Conservation (phyloP, 148 eudicot species). For the Cornus controversa region DNA sequence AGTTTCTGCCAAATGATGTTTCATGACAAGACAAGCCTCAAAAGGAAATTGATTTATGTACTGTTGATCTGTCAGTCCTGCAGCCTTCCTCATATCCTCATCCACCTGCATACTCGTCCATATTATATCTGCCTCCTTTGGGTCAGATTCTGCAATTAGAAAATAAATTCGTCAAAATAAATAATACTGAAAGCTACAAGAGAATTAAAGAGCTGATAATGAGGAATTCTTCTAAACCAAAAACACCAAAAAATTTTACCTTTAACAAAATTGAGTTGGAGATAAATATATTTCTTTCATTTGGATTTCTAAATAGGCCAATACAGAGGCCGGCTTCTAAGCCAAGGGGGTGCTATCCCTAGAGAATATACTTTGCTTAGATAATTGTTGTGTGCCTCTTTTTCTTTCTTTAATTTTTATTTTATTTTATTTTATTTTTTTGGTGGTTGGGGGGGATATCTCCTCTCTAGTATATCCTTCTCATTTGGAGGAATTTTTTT, state of each 20-base stretch:
- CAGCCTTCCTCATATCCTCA: constrained; percentile 78
- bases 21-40: constrained; percentile 98
- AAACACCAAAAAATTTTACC: neutral
- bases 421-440: too few relatives aligned
- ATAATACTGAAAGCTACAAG: neutral
- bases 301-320: too few relatives aligned
- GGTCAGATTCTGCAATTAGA: constrained; percentile 64
- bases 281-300: neutral
- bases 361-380: too few relatives aligned
- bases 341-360: neutral
- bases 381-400: too few relatives aligned
- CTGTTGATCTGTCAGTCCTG: constrained; percentile 80
- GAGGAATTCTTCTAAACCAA: neutral
- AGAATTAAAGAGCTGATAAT: neutral
- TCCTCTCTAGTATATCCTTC: too few relatives aligned
- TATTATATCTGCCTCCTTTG: constrained; percentile 90
- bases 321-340: too few relatives aligned
- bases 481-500: too few relatives aligned
- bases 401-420: too few relatives aligned
- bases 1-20: constrained; percentile 93
- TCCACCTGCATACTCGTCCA: constrained; percentile 97
- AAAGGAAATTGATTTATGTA: constrained; percentile 88
- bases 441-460: too few relatives aligned
- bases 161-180: neutral
- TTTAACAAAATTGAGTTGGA: neutral